Conservation (phyloP, 1,139 yeast genomes). For the Kluyveromyces sp. region DNA sequence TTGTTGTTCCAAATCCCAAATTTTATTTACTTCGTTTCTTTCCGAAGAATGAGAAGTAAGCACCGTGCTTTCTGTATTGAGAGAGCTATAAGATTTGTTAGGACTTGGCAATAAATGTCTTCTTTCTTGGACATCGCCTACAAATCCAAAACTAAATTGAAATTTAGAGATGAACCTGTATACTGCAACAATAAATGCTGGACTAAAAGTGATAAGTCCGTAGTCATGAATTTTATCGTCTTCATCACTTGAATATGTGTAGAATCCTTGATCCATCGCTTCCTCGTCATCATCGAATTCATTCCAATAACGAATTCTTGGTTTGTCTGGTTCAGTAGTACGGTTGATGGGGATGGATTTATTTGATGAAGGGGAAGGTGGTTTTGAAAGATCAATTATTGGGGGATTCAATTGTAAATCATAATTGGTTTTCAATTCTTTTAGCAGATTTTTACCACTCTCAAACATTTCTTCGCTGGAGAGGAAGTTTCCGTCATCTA, state of each 20-base stretch:
- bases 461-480: slow-evolving; percentile 1
- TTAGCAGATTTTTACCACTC: neutral
- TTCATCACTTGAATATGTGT: slow-evolving; percentile 19
- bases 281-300: slow-evolving; percentile 64
- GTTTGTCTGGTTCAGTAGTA: slow-evolving; percentile 4
- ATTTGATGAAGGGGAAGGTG: neutral
- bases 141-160: slow-evolving; percentile 8
- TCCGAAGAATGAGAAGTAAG: slow-evolving; percentile 10
- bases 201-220: slow-evolving; percentile 22
- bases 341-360: neutral
- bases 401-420: neutral
- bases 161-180: slow-evolving; percentile 12
- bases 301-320: slow-evolving; percentile 55
- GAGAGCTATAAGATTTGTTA: slow-evolving; percentile 1
- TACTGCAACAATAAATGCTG: slow-evolving; percentile 19
- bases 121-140: neutral
- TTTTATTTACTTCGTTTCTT: slow-evolving; percentile 18
- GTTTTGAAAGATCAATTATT: neutral
- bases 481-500: neutral
- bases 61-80: slow-evolving; percentile 3
- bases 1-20: slow-evolving; percentile 9
- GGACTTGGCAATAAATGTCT: neutral
- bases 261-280: slow-evolving; percentile 28
- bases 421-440: neutral
- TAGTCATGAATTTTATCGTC: slow-evolving; percentile 9